Evolutionary conservation across 495 filamentous ascomycete genomes (phyloP), one percentile per base, ranked within the genome.

Genomic region (Talaromyces stipitatus): DNA sequence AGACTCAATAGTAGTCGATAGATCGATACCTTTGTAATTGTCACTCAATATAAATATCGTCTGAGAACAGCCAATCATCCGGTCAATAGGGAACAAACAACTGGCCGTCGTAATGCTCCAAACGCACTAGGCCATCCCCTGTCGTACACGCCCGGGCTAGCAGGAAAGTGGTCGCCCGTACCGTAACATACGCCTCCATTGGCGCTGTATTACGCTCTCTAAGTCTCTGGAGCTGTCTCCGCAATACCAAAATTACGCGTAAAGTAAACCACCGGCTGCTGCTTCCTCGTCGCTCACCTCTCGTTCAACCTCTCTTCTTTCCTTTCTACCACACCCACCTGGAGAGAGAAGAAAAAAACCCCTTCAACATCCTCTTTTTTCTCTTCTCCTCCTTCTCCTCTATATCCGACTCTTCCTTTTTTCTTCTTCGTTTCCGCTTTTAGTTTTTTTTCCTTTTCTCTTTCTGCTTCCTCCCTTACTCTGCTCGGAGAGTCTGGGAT

Each of bases 321-420:
- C 74, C 71, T 66, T 66, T 68, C 59, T 70, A 60, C 62, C 69
- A 74, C 74, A 78, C 69, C 70, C 69, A 71, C 66, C 72, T 78
- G 73, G 73, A 78, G 75, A 76, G 75, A 75, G 75, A 76, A 65
- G 53, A 63, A 63, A 58, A 64, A 51, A 27, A 16, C 47, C 22
- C 27, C 48, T 66, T 65, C 68, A 58, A 65, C 61, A 28, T 51
- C 27, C 27, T 51, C 48, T 51, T 30, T 62, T 61, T 67, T 65
- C 64, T 68, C 66, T 69, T 66, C 66, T 64, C 61, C 63, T 65
- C 62, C 66, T 67, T 63, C 58, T 71, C 74, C 65, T 63, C 60
- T 70, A 73, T 78, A 75, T 76, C 80, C 75, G 77, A 72, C 78
- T 72, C 74, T 78, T 78, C 70, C 69, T 78, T 71, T 70, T 75